phyloP scores from a whole-genome alignment of 2,329 filamentous ascomycete species.

The Venturia asperata region DNA sequence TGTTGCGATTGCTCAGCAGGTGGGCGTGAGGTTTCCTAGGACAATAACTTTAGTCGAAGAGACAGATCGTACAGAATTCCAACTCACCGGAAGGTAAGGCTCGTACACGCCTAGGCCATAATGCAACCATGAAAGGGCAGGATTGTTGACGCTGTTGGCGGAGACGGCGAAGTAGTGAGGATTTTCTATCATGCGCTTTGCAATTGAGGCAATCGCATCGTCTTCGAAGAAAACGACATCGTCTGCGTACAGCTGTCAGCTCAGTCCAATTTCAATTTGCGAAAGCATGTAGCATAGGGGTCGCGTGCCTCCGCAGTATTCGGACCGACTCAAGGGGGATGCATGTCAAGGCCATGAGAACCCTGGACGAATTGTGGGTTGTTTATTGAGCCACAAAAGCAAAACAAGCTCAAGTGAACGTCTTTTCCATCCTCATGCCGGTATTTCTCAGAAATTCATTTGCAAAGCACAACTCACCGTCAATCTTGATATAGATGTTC shows the following conservation, averaged over 20 bases:
- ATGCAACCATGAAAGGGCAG: slow-evolving; percentile 16
- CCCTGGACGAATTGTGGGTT: background rate
- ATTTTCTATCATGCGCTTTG: slow-evolving; percentile 16
- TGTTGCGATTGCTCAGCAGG: background rate
- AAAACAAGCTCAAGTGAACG: no score
- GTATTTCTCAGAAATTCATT: background rate
- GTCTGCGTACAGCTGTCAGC: slow-evolving; percentile 1
- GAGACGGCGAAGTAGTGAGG: slow-evolving; percentile 19
- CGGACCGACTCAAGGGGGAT: background rate
- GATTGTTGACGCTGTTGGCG: slow-evolving; percentile 19
- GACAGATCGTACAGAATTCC: background rate
- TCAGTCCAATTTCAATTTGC: background rate
- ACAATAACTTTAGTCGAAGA: background rate
- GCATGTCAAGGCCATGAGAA: background rate
- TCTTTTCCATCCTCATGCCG: background rate
- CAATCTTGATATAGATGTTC: slow-evolving; percentile 20
- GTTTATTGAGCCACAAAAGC: background rate
- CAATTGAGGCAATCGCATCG: slow-evolving; percentile 17
- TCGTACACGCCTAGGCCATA: slow-evolving; percentile 16
- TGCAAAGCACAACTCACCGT: slow-evolving; percentile 14
- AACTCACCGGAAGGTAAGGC: slow-evolving; percentile 18
- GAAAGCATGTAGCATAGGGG: background rate
- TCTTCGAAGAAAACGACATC: slow-evolving; percentile 18
- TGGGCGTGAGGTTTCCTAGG: slow-evolving; percentile 11
- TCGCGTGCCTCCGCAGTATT: background rate